A percentile compares a stretch with the other conserved stretches of the same genome.
Conservation (phyloP, 2,329 filamentous ascomycete genomes). For the Colletotrichum sp. region DNA sequence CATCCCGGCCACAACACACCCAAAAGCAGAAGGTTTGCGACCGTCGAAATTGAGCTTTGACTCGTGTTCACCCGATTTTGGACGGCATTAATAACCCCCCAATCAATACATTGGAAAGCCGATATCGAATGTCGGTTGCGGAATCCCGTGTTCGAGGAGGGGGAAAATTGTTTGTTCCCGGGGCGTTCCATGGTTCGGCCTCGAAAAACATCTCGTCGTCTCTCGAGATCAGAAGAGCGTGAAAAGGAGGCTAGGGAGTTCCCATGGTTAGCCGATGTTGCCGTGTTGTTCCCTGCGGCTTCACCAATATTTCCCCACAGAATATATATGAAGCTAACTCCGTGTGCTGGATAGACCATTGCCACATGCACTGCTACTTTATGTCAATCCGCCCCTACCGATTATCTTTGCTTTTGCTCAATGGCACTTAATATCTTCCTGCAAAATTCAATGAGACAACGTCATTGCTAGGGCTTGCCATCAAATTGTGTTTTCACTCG, state of each 20-base stretch:
- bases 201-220: not conserved
- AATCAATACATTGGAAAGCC: not conserved
- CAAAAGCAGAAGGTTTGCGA: not conserved
- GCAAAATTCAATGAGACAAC: not conserved
- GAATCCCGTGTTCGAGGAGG: not conserved
- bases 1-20: not conserved
- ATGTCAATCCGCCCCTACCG: not conserved
- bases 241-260: not conserved
- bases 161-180: not conserved
- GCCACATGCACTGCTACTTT: not conserved
- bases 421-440: not conserved
- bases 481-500: not conserved
- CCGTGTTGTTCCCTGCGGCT: not conserved
- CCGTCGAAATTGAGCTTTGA: slow-evolving; percentile 1
- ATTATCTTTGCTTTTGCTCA: not conserved
- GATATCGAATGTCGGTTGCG: not conserved
- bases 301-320: not conserved
- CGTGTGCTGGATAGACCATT: not conserved
- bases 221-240: not conserved
- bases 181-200: not conserved
- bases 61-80: not conserved
- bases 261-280: not conserved
- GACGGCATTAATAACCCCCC: not conserved
- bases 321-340: not conserved
- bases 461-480: not conserved